Evolutionary conservation across 768 basidiomycete genomes (phyloP).

Genomic region (Boletus speciosus): DNA sequence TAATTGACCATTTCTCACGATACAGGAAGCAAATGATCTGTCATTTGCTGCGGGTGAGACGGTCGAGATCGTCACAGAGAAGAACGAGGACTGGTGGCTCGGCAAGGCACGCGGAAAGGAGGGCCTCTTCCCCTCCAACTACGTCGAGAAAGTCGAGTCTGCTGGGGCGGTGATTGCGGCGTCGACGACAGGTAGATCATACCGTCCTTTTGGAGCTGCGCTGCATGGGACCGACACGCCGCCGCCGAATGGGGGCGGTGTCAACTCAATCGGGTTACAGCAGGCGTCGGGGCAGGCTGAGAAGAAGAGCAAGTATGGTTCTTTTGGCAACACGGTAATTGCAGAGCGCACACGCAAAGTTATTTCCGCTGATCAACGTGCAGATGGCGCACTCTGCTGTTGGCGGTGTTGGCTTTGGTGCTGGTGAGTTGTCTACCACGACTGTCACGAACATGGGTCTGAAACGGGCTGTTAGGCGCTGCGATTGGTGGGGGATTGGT

Average conservation of each 20-base stretch:
- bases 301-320: slow-evolving; percentile 61
- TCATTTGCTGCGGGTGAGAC: slow-evolving; percentile 73
- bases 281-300: slow-evolving; percentile 25
- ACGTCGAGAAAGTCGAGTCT: slow-evolving; percentile 57
- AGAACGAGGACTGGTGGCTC: slow-evolving; percentile 86
- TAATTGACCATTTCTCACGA: slow-evolving; percentile 3
- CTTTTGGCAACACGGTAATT: slow-evolving; percentile 55
- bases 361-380: slow-evolving; percentile 19
- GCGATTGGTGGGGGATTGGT: slow-evolving; percentile 52
- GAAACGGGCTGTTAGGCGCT: slow-evolving; percentile 34
- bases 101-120: slow-evolving; percentile 60
- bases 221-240: slow-evolving; percentile 34
- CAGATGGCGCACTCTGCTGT: slow-evolving; percentile 58
- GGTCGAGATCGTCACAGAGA: slow-evolving; percentile 75
- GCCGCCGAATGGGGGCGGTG: slow-evolving; percentile 24
- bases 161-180: neutral
- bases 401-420: slow-evolving; percentile 76
- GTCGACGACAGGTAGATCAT: slow-evolving; percentile 13
- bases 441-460: neutral
- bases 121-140: slow-evolving; percentile 75
- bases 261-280: slow-evolving; percentile 31
- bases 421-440: slow-evolving; percentile 42
- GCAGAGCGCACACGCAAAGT: neutral
- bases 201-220: slow-evolving; percentile 38
- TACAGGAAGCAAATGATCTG: slow-evolving; percentile 75